phyloP scores from a whole-genome alignment of 805 yeast species.

The Metschnikowia amazonensis region DNA sequence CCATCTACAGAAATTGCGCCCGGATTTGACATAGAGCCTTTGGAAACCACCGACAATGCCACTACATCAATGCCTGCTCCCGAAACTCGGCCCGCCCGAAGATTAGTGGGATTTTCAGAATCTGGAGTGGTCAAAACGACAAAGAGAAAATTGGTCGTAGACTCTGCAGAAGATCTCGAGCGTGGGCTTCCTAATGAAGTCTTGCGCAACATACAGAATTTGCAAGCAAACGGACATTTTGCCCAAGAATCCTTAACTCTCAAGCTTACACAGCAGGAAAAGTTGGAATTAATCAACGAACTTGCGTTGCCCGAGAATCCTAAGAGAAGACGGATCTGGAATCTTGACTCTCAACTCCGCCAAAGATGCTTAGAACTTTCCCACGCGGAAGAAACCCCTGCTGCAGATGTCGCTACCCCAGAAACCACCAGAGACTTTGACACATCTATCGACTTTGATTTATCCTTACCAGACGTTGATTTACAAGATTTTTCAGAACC shows the following conservation, averaged over 20 bases:
- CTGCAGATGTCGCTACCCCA: background rate
- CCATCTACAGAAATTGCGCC: background rate
- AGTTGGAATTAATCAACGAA: constrained; percentile 33
- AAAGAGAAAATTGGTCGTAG: constrained; percentile 45
- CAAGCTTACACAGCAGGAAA: constrained; percentile 29
- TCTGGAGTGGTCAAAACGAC: constrained; percentile 46
- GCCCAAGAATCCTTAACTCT: constrained; percentile 23
- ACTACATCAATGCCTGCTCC: constrained; percentile 7
- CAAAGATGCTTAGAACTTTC: constrained; percentile 28
- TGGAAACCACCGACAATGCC: constrained; percentile 33
- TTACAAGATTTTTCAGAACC: constrained; percentile 15
- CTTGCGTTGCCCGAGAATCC: constrained; percentile 26
- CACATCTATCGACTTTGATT: constrained; percentile 24
- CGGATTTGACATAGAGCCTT: constrained; percentile 25
- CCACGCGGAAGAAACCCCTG: constrained; percentile 19
- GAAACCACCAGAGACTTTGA: constrained; percentile 14
- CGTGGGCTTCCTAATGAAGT: constrained; percentile 38
- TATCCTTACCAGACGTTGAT: constrained; percentile 26
- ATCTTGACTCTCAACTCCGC: constrained; percentile 30
- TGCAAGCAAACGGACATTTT: constrained; percentile 20
- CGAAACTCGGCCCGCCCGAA: constrained; percentile 22
- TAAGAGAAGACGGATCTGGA: constrained; percentile 31
- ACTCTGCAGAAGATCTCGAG: constrained; percentile 42
- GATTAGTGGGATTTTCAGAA: constrained; percentile 33
- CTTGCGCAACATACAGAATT: constrained; percentile 28